These are phyloP conservation scores for Dillenia turbinata DNA, from an alignment of 164 flowering plant species.

Conservation along the genomic window DNA sequence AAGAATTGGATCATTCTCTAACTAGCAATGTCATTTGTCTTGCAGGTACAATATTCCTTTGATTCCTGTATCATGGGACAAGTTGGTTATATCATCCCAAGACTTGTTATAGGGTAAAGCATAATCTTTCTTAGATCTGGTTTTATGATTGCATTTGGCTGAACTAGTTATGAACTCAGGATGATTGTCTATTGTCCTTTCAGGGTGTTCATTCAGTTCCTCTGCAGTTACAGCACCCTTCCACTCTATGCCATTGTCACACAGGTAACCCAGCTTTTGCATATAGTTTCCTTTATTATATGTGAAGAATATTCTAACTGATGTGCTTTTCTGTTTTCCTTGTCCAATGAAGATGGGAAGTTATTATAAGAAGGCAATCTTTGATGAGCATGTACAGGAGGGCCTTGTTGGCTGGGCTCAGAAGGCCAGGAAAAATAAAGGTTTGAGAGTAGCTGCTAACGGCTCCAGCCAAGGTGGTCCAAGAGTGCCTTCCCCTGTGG, in stretches of 20 bases:
- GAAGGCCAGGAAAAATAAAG: slow-evolving; percentile 38
- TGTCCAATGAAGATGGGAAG: slow-evolving; percentile 59
- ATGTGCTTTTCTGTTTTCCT: neutral
- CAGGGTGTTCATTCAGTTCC: slow-evolving; percentile 31
- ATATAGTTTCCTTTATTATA: neutral
- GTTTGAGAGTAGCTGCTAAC: slow-evolving; percentile 7
- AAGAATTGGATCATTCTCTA: too few species aligned
- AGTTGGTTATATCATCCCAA: slow-evolving; percentile 43
- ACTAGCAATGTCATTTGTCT: neutral
- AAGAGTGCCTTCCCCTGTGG: slow-evolving; percentile 15
- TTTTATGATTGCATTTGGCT: neutral
- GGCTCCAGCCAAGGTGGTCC: slow-evolving; percentile 18
- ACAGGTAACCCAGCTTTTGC: slow-evolving; percentile 31
- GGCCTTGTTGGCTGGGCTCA: slow-evolving; percentile 48
- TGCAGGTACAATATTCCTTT: slow-evolving; percentile 37
- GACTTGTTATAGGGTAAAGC: slow-evolving; percentile 64
- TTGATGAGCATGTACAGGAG: slow-evolving; percentile 41
- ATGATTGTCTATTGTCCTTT: neutral
- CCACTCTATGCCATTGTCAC: slow-evolving; percentile 63
- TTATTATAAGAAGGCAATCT: slow-evolving; percentile 40
- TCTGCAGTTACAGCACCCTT: slow-evolving; percentile 45
- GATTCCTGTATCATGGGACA: slow-evolving; percentile 71
- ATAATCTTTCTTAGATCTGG: neutral
- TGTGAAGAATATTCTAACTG: neutral
- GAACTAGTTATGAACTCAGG: neutral